Base-by-base conservation (phyloP, 257 asterid genomes). In the Cynanchum wilfordii region DNA sequence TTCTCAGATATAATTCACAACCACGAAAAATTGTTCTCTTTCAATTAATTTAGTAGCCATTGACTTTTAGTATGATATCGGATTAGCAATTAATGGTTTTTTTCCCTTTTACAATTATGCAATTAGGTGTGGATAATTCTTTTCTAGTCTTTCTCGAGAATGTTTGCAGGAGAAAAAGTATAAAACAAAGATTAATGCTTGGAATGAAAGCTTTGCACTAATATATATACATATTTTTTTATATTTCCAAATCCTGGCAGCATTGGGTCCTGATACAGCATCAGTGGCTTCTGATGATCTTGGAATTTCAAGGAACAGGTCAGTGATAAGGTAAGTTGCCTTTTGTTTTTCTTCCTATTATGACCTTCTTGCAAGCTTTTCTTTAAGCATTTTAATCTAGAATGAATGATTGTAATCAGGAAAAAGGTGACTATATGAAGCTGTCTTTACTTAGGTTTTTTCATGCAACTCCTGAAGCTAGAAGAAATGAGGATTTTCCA, bases 381-480 rank as follows among this genome's bases (percentile, higher is more conserved):
- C 38, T 57, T 63, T 0, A 70, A 55, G 51, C 59, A 38, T 70
- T 47, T 36, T 55, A 10, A 50, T 36, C 19, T 15, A 51, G 30
- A 25, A 36, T 36, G 3, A 22, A 27, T 7, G 50, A 17, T 52
- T 51, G 47, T 19, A 25, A 29, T 27, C 10, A 2, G 69, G 52
- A 60, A 45, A 64, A 58, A 19, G 47, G 12, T 71, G 36, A 71
- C 30, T 47, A 45, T 22, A 15, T 63, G 16, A 38, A 29, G 68
- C 47, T 70, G 38, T 78, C 74, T 69, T 65, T 63, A 60, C 71
- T 55, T 83, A 91, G 98, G 93, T 73, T 52, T 76, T 84, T 91
- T 74, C 99, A 85, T 86, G 84, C 88, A 71, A 95, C 83, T 82
- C 89, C 86, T 56, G 88, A 79, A 78, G 84, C 79, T 45, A 72